Percentiles rank a stretch among this genome's conserved stretches.
phyloP scores from a whole-genome alignment of 2,329 filamentous ascomycete genomes.

The Fusarium scirpi region DNA sequence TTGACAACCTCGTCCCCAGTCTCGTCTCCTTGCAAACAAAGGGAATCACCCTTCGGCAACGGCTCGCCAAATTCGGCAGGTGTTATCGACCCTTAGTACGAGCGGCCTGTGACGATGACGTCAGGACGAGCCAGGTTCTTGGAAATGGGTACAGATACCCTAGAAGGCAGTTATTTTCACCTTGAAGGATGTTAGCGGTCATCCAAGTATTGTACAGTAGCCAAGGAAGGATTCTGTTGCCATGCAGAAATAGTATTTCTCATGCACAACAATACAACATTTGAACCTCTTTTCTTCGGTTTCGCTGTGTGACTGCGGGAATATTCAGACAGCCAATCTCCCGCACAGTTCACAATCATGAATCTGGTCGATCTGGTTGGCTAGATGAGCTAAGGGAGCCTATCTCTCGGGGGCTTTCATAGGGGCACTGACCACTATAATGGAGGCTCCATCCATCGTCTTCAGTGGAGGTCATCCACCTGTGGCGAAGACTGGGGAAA shows the following conservation, averaged over 20 bases:
- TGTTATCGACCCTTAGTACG: not conserved
- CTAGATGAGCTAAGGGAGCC: not conserved
- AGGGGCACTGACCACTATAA: conserved; percentile 30
- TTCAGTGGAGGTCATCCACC: conserved; percentile 24
- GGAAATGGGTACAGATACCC: not conserved
- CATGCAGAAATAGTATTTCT: not conserved
- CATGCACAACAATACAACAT: not conserved
- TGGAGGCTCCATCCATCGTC: conserved; percentile 1
- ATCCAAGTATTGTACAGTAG: not conserved
- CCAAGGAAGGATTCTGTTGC: not conserved
- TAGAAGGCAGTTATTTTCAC: not conserved
- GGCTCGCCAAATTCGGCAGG: conserved; percentile 29
- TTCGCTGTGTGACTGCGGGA: not conserved
- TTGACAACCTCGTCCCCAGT: not conserved
- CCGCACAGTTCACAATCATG: conserved; percentile 2
- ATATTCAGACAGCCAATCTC: conserved; percentile 11
- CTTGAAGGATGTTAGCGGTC: not conserved
- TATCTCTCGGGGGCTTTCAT: conserved; percentile 16
- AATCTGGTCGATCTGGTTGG: conserved; percentile 34
- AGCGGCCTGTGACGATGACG: conserved; percentile 22
- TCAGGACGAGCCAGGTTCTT: conserved; percentile 6
- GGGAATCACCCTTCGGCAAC: not conserved
- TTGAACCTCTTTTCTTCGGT: not conserved
- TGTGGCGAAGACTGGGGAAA: conserved; percentile 21
- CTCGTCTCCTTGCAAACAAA: not conserved